A percentile compares a stretch with the other conserved stretches of the same genome.
Conservation (phyloP, 1,284 basidiomycete genomes). For the Malassezia furfur region DNA sequence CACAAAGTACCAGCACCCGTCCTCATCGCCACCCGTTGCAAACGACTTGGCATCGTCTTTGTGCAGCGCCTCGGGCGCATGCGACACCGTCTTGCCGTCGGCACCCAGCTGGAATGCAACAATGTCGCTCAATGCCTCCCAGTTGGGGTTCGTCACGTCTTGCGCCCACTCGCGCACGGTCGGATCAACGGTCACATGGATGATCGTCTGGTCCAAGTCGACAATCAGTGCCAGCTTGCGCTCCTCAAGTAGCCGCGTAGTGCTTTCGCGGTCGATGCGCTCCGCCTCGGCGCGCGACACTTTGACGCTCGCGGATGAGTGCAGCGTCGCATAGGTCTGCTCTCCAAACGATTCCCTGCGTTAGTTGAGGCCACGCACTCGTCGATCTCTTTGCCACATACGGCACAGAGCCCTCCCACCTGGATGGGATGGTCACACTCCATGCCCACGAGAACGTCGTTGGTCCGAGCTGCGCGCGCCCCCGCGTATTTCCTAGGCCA, state of each 20-base stretch:
- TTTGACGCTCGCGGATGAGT: constrained; percentile 37
- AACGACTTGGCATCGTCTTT: constrained; percentile 26
- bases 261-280: constrained; percentile 72
- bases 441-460: background rate
- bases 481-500: constrained; percentile 1
- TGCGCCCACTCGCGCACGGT: constrained; percentile 94
- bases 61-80: constrained; percentile 7
- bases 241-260: constrained; percentile 63
- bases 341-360: constrained; percentile 1
- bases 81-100: constrained; percentile 55
- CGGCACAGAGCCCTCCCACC: constrained; percentile 76
- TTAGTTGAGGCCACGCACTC: constrained; percentile 55
- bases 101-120: constrained; percentile 70
- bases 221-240: constrained; percentile 87
- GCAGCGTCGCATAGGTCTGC: constrained; percentile 34
- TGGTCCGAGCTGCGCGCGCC: background rate
- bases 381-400: constrained; percentile 89
- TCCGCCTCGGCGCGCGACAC: constrained; percentile 60
- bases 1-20: constrained; percentile 86
- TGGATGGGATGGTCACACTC: constrained; percentile 83
- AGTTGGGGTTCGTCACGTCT: constrained; percentile 76
- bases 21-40: constrained; percentile 13
- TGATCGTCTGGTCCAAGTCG: constrained; percentile 95
- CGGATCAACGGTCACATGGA: constrained; percentile 95
- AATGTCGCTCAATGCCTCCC: constrained; percentile 76